Evolutionary conservation across 495 filamentous ascomycete genomes (phyloP).

Genomic region (Penicillium egyptiacum): DNA sequence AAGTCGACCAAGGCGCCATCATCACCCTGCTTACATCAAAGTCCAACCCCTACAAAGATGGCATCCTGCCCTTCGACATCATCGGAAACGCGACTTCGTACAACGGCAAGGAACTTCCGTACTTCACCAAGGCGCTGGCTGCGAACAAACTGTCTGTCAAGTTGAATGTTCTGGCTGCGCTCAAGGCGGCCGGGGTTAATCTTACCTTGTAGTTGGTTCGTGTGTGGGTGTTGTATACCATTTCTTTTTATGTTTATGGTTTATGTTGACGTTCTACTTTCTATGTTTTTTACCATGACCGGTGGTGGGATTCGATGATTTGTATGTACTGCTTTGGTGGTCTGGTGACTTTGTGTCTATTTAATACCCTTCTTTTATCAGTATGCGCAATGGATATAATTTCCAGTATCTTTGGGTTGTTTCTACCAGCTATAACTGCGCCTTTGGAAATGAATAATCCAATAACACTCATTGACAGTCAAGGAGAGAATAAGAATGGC

Average conservation of each 20-base stretch:
- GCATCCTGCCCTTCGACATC: constrained; percentile 60
- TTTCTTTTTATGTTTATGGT: neutral
- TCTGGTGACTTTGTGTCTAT: neutral
- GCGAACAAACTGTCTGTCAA: constrained; percentile 38
- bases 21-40: constrained; percentile 36
- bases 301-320: neutral
- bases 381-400: neutral
- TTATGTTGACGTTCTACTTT: constrained; percentile 1
- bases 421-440: too few relatives aligned
- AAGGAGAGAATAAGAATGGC: too few relatives aligned
- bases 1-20: constrained; percentile 51
- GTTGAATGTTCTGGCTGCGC: constrained; percentile 44
- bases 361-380: constrained; percentile 10
- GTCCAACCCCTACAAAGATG: constrained; percentile 48
- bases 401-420: neutral
- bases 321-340: neutral
- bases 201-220: neutral
- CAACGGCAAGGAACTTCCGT: constrained; percentile 58
- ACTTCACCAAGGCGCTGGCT: constrained; percentile 56
- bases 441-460: too few relatives aligned
- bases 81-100: constrained; percentile 57
- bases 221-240: neutral
- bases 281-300: neutral
- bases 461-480: neutral
- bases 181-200: constrained; percentile 21